Conservation (phyloP, 2,329 filamentous ascomycete genomes). For the Triangularia setosa region DNA sequence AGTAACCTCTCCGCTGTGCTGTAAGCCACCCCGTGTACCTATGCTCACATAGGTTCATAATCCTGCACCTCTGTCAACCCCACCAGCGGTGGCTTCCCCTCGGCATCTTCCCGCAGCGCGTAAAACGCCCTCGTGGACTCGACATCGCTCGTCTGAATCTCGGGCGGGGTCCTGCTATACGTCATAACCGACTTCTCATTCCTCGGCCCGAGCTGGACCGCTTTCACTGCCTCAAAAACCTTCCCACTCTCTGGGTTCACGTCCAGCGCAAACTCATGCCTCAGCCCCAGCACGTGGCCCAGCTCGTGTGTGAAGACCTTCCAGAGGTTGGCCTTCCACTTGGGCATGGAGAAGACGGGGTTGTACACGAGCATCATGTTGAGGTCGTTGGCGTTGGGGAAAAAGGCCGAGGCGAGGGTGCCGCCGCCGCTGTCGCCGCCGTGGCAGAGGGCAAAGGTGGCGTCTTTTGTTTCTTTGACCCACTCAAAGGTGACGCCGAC, state of each 20-base stretch:
- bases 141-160: background rate
- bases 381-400: slow-evolving; percentile 1
- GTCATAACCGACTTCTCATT: background rate
- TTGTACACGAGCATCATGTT: background rate
- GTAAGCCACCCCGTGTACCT: too few species aligned
- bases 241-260: background rate
- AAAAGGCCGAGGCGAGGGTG: background rate
- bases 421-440: background rate
- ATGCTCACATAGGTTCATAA: background rate
- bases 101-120: background rate
- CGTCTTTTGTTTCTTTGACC: background rate
- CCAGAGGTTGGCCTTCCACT: background rate
- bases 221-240: background rate
- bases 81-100: background rate
- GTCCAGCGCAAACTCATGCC: slow-evolving; percentile 1
- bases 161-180: background rate
- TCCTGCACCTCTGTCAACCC: background rate
- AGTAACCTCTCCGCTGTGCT: too few species aligned
- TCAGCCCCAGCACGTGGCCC: background rate
- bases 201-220: background rate
- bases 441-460: slow-evolving; percentile 1
- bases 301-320: slow-evolving; percentile 1
- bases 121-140: background rate
- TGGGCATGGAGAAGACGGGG: background rate
- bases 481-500: slow-evolving; percentile 1